A percentile compares a stretch with the other conserved stretches of the same genome.
These are phyloP conservation scores for Aureobasidium vineae DNA, from an alignment of 2,329 filamentous ascomycete genomes.

Conservation along the genomic window DNA sequence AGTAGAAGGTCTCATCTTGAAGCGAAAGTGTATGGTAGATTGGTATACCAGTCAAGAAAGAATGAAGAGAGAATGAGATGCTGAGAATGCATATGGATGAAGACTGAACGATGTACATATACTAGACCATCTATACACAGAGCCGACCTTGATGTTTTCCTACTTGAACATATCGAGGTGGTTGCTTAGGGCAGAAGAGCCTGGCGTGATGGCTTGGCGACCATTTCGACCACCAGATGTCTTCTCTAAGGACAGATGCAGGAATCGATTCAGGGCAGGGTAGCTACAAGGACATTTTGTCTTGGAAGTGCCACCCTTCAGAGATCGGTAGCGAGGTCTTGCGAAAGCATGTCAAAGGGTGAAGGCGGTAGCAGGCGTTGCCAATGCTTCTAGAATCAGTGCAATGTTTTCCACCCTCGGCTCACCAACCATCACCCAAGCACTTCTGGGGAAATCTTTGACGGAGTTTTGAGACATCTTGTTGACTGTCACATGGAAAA, in stretches of 20 bases:
- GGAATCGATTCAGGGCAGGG: neutral
- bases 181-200: constrained; percentile 16
- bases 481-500: too few relatives aligned
- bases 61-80: neutral
- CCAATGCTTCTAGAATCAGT: constrained; percentile 16
- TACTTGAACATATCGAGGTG: constrained; percentile 5
- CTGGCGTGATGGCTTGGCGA: neutral
- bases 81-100: neutral
- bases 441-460: neutral
- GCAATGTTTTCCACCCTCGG: neutral
- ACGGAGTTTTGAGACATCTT: neutral
- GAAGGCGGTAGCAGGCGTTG: neutral
- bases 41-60: neutral
- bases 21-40: neutral
- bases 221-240: neutral
- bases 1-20: constrained; percentile 13
- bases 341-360: neutral
- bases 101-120: neutral
- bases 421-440: neutral
- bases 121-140: neutral
- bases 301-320: neutral
- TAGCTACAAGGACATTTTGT: neutral
- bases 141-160: neutral
- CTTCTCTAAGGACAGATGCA: neutral
- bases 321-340: neutral